Conservation (phyloP, 1,139 yeast species). For the Scheffersomyces lignicola region DNA sequence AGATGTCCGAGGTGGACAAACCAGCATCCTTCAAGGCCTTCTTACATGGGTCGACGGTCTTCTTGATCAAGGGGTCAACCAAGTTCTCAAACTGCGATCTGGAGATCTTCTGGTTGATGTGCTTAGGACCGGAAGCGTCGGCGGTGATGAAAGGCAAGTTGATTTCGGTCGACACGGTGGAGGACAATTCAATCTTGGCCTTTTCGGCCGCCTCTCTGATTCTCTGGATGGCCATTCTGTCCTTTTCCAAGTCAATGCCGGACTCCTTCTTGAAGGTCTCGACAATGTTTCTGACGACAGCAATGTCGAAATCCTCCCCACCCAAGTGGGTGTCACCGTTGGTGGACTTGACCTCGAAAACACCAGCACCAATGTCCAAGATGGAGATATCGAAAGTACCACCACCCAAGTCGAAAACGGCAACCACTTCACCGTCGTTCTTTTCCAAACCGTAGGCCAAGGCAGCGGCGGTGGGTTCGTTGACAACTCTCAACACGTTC, state of each 20-base stretch:
- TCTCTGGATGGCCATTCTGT: constrained; percentile 99
- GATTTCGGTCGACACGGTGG: constrained; percentile 90
- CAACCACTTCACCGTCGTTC: constrained; percentile 70
- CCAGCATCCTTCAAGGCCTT: constrained; percentile 97
- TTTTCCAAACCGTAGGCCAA: constrained; percentile 95
- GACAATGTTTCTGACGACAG: constrained; percentile 84
- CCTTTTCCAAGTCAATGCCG: constrained; percentile 85
- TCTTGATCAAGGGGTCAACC: constrained; percentile 90
- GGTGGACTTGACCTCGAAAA: constrained; percentile 84
- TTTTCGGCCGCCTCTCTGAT: constrained; percentile 99
- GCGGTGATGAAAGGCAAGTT: constrained; percentile 97
- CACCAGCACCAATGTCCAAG: constrained; percentile 84
- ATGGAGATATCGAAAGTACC: constrained; percentile 88
- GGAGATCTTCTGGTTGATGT: constrained; percentile 89
- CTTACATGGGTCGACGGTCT: constrained; percentile 95
- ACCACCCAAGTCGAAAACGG: constrained; percentile 87
- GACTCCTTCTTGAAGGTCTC: constrained; percentile 90
- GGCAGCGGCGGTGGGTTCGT: constrained; percentile 99
- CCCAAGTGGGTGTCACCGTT: constrained; percentile 91
- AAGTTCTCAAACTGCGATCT: constrained; percentile 92
- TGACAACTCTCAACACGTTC: constrained; percentile 94
- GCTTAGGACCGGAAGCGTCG: constrained; percentile 97
- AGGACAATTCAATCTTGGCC: constrained; percentile 97
- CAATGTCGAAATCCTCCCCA: constrained; percentile 91
- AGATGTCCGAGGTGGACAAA: constrained; percentile 77